A percentile compares a stretch with the other conserved stretches of the same genome.
These are phyloP conservation scores for Ceratocystis colombiana DNA, from an alignment of 2,329 filamentous ascomycete genomes.

Conservation along the genomic window DNA sequence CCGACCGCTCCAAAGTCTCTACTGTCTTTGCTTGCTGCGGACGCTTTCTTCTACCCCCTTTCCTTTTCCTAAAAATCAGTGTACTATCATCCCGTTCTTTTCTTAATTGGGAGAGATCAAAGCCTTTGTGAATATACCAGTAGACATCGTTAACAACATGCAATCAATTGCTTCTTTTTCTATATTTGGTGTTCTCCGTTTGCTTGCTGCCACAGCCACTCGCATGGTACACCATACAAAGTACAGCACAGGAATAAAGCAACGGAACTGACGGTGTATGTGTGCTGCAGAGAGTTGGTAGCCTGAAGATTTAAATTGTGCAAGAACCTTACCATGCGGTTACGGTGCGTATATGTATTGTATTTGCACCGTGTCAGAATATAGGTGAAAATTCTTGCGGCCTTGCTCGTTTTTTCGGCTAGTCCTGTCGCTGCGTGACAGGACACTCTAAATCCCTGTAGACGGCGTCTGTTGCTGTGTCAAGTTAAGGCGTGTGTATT, in stretches of 20 bases:
- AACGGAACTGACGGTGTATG: no score
- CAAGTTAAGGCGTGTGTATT: neutral
- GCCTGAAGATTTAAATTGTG: no score
- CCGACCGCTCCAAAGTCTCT: neutral
- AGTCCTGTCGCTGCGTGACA: neutral
- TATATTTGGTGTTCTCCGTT: neutral
- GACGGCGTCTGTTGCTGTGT: neutral
- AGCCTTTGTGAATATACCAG: conserved; percentile 39
- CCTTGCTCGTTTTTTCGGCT: no score
- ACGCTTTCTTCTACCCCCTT: neutral
- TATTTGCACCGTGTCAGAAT: no score
- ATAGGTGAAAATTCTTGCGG: no score
- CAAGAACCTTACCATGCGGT: no score
- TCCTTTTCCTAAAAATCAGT: conserved; percentile 25
- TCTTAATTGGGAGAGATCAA: conserved; percentile 29
- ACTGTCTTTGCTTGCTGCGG: neutral
- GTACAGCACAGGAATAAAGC: no score
- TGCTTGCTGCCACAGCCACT: no score
- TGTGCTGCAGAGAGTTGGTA: no score
- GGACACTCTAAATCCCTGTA: neutral
- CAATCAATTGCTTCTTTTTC: conserved; percentile 10
- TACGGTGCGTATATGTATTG: no score
- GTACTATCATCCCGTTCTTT: conserved; percentile 27
- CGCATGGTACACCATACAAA: no score
- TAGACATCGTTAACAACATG: conserved; percentile 32